A percentile compares a stretch with the other conserved stretches of the same genome.
These are phyloP conservation scores for Melastoma candidum DNA, from an alignment of 441 rosid species.

Conservation along the genomic window DNA sequence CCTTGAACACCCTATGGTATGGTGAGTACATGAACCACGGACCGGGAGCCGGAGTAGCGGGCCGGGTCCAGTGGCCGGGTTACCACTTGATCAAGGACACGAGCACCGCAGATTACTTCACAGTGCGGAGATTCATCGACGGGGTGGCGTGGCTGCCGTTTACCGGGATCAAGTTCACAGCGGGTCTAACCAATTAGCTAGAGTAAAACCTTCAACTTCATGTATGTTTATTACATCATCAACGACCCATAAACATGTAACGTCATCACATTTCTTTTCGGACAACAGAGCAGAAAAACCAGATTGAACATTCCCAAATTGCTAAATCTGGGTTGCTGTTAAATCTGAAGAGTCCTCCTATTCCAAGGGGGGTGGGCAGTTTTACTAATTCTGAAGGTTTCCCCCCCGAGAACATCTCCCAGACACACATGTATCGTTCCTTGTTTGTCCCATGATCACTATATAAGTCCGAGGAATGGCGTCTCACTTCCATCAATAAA, in stretches of 20 bases:
- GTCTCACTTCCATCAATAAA: slow-evolving; percentile 1
- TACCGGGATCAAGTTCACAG: slow-evolving; percentile 39
- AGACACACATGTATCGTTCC: neutral
- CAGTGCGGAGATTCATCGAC: slow-evolving; percentile 43
- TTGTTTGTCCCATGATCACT: neutral
- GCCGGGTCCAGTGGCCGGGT: slow-evolving; percentile 53
- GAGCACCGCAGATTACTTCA: slow-evolving; percentile 30
- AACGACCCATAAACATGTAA: no score
- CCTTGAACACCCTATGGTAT: slow-evolving; percentile 49
- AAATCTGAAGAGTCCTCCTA: neutral
- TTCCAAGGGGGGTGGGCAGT: neutral
- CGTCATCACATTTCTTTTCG: neutral
- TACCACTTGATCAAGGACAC: slow-evolving; percentile 39
- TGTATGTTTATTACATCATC: no score
- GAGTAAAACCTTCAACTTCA: neutral
- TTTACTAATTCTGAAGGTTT: neutral
- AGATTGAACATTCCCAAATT: no score
- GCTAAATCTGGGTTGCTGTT: no score
- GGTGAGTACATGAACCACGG: slow-evolving; percentile 52
- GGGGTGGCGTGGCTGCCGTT: slow-evolving; percentile 53
- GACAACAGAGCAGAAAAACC: neutral
- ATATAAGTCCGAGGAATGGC: slow-evolving; percentile 1
- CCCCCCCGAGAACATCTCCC: slow-evolving; percentile 1
- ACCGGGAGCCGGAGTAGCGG: slow-evolving; percentile 31
- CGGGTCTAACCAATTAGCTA: slow-evolving; percentile 30